Evolutionary conservation across 2,329 filamentous ascomycete species (phyloP), one percentile per base, ranked within the genome.

Genomic region (Diaporthe eres): DNA sequence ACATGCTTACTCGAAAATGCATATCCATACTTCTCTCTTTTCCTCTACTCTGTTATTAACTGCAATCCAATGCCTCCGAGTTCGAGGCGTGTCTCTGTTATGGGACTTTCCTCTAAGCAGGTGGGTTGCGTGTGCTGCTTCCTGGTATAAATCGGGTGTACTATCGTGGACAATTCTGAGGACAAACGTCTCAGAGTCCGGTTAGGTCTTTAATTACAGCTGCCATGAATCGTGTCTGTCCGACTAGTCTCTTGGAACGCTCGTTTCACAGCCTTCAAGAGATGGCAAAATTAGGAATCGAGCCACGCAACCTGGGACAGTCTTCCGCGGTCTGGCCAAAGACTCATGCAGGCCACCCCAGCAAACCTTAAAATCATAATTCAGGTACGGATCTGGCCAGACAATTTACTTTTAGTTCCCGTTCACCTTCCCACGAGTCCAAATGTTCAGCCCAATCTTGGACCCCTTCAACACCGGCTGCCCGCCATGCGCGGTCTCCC

Each of bases 401-500:
- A 31, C 49, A 9, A 70, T 28, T 5, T 70, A 13, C 8, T 55
- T 8, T 55, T 15, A 70, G 49, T 12, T 55, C 2, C 65, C 49
- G 15, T 70, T 70, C 3, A 70, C 65, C 37, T 55, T 55, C 4
- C 82, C 83, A 82, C 84, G 89, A 75, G 87, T 90, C 89, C 89
- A 90, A 53, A 91, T 89, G 76, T 91, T 90, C 78, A 91, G 76
- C 4, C 89, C 89, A 74, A 90, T 85, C 81, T 90, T 90, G 68
- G 84, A 84, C 7, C 89, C 89, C 76, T 85, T 83, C 51, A 79
- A 81, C 13, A 91, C 88, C 1, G 87, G 87, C 78, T 90, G 76
- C 0, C 88, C 88, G 44, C 88, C 88, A 80, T 91, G 89, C 86
- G 88, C 90, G 31, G 88, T 88, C 81, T 89, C 87, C 0, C 88